phyloP scores from a whole-genome alignment of 139 green algal species.

The Closterium sp. region DNA sequence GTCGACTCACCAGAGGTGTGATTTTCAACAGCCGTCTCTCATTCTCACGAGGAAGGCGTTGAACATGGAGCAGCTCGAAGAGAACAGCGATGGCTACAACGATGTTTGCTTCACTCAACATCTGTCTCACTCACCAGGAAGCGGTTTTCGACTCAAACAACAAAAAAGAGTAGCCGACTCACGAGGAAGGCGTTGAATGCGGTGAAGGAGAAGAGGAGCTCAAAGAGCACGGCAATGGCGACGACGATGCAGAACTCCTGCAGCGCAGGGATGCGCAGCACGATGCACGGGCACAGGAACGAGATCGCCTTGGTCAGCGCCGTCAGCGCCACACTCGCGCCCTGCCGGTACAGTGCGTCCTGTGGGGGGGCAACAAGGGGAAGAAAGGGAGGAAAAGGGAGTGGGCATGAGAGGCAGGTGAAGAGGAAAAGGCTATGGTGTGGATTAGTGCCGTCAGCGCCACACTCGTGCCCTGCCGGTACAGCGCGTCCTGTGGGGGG shows the following conservation, averaged over 20 bases:
- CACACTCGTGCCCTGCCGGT: not conserved
- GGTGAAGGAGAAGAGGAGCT: not conserved
- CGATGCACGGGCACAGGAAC: not conserved
- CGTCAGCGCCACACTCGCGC: not conserved
- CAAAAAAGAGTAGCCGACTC: too few species aligned
- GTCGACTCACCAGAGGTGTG: too few species aligned
- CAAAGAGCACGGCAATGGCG: not conserved
- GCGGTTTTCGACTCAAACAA: too few species aligned
- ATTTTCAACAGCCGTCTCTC: too few species aligned
- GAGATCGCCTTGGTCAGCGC: constrained; percentile 2
- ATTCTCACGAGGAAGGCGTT: not conserved
- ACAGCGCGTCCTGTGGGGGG: not conserved
- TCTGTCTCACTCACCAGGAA: too few species aligned
- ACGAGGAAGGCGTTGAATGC: not conserved
- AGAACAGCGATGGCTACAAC: too few species aligned
- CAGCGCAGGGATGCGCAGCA: not conserved
- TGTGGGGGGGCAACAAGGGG: too few species aligned
- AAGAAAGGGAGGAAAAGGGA: too few species aligned
- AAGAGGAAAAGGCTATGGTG: not conserved
- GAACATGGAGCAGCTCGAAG: too few species aligned
- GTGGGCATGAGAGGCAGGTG: not conserved
- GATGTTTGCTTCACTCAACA: too few species aligned
- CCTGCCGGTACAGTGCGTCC: not conserved
- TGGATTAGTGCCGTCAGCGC: not conserved
- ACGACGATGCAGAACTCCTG: not conserved